Percentiles rank a stretch among this genome's conserved stretches.
These are phyloP conservation scores for Aureobasidium sp. DNA, from an alignment of 2,329 filamentous ascomycete genomes.

Conservation along the genomic window DNA sequence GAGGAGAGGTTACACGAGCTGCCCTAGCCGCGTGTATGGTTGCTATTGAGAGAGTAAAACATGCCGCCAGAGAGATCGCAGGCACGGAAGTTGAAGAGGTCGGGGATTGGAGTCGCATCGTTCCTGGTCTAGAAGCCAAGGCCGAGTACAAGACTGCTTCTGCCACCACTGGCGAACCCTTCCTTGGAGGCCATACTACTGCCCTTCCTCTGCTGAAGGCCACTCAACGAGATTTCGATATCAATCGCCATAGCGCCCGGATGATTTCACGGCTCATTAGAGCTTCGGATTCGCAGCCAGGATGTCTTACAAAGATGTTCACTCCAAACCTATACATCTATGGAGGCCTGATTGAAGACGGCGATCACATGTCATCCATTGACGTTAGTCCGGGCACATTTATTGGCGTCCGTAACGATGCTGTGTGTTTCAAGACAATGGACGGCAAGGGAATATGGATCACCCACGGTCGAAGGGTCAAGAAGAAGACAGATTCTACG, in stretches of 20 bases:
- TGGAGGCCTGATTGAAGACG: constrained; percentile 36
- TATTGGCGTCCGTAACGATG: constrained; percentile 31
- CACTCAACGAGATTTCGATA: constrained; percentile 33
- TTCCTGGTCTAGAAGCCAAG: constrained; percentile 24
- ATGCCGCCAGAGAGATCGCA: constrained; percentile 19
- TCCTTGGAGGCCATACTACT: constrained; percentile 34
- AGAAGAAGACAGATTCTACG: constrained; percentile 32
- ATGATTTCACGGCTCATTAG: constrained; percentile 39
- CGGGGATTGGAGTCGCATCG: constrained; percentile 15
- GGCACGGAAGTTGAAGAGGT: not conserved
- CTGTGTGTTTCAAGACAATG: constrained; percentile 32
- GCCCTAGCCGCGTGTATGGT: constrained; percentile 33
- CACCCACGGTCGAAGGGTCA: constrained; percentile 35
- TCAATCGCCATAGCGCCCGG: constrained; percentile 29
- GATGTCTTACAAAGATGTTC: constrained; percentile 34
- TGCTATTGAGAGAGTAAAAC: constrained; percentile 33
- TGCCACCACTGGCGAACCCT: constrained; percentile 30
- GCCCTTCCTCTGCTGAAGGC: constrained; percentile 36
- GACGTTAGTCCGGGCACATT: constrained; percentile 25
- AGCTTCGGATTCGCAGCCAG: constrained; percentile 38
- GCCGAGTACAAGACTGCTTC: constrained; percentile 27
- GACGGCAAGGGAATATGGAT: constrained; percentile 39
- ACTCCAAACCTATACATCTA: constrained; percentile 36
- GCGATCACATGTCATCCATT: constrained; percentile 14
- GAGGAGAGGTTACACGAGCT: constrained; percentile 34